A percentile compares a stretch with the other conserved stretches of the same genome.
These are phyloP conservation scores for Mucor racemosus DNA, from an alignment of 371 early-diverging fungal species.

Conservation along the genomic window DNA sequence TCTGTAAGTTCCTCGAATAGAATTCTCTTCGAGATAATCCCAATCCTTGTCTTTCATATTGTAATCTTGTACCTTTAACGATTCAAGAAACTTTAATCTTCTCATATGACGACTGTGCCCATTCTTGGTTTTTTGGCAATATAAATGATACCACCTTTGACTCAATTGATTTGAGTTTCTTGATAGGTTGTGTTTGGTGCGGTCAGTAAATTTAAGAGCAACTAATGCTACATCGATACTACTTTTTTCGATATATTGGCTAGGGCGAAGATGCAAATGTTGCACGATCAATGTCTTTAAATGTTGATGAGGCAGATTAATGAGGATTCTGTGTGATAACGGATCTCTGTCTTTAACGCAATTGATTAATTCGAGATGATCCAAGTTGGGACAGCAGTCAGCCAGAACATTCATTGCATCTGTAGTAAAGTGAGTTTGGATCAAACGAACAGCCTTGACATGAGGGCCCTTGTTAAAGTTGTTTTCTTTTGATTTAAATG, in stretches of 20 bases:
- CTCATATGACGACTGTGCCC: constrained; percentile 1
- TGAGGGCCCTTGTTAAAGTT: background rate
- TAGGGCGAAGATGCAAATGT: constrained; percentile 9
- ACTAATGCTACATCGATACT: constrained; percentile 12
- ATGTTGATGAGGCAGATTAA: background rate
- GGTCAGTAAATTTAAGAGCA: background rate
- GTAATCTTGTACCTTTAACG: background rate
- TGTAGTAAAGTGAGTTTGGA: constrained; percentile 14
- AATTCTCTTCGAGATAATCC: constrained; percentile 4
- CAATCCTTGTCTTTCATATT: constrained; percentile 13
- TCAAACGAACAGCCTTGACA: constrained; percentile 6
- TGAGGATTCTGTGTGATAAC: background rate
- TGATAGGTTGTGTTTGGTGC: background rate
- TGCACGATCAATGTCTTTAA: constrained; percentile 5
- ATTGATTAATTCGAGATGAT: background rate
- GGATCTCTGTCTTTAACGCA: constrained; percentile 20
- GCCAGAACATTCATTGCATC: constrained; percentile 4
- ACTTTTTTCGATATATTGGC: constrained; percentile 9
- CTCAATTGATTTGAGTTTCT: background rate
- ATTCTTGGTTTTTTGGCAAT: background rate
- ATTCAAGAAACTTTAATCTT: background rate
- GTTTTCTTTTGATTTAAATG: background rate
- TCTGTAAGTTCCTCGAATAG: constrained; percentile 16
- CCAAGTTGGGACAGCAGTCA: constrained; percentile 11
- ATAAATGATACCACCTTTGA: constrained; percentile 12